Evolutionary conservation across 495 filamentous ascomycete genomes (phyloP).

Genomic region (Cercophora sp.): DNA sequence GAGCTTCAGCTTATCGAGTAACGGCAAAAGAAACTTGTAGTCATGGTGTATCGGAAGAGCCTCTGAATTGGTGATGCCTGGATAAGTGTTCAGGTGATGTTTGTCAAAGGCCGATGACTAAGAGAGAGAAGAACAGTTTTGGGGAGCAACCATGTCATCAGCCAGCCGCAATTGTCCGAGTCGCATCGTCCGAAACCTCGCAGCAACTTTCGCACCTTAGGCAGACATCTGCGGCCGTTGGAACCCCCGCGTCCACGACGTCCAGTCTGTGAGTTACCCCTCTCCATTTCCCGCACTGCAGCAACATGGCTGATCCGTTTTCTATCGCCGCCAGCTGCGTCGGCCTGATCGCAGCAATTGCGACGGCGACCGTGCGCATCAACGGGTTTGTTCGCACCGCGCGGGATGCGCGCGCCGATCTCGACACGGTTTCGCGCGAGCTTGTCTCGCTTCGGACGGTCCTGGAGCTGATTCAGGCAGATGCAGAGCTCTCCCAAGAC

Average conservation of each 20-base stretch:
- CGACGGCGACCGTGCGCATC: neutral
- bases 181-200: neutral
- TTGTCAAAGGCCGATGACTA: no score
- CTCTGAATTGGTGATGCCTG: no score
- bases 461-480: slow-evolving; percentile 4
- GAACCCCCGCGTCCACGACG: neutral
- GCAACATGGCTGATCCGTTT: slow-evolving; percentile 6
- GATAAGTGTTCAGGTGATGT: no score
- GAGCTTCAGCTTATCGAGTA: no score
- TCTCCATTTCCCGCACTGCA: neutral
- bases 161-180: no score
- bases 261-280: neutral
- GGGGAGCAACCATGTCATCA: no score
- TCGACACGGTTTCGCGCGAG: slow-evolving; percentile 4
- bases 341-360: neutral
- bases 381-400: neutral
- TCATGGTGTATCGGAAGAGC: no score
- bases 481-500: neutral
- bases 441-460: slow-evolving; percentile 1
- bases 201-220: neutral
- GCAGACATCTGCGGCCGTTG: neutral
- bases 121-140: no score
- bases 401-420: neutral
- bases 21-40: no score
- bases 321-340: slow-evolving; percentile 11